Percentiles rank a stretch among this genome's conserved stretches.
Conservation (phyloP, 2,329 filamentous ascomycete species). For the Curvularia sp. region DNA sequence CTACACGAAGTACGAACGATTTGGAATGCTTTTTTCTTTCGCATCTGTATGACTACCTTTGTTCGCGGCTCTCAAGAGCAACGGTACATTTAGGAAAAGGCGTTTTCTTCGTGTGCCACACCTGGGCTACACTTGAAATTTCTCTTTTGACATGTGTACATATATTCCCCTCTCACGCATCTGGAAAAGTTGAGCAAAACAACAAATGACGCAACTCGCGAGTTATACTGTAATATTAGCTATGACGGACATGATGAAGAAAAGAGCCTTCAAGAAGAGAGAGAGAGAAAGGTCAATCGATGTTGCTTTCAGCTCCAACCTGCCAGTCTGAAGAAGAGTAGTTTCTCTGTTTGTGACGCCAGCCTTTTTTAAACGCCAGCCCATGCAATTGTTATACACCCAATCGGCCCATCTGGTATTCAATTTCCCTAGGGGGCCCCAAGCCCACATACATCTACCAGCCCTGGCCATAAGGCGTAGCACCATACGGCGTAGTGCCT, state of each 20-base stretch:
- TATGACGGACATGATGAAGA: constrained; percentile 22
- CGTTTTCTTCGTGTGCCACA: constrained; percentile 26
- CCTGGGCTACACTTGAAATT: constrained; percentile 3
- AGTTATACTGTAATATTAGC: constrained; percentile 34
- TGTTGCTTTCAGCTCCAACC: constrained; percentile 10
- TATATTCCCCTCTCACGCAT: constrained; percentile 44
- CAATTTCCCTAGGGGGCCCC: not conserved
- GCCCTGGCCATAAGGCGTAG: constrained; percentile 64
- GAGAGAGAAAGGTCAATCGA: constrained; percentile 10
- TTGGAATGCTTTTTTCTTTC: constrained; percentile 5
- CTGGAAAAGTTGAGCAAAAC: constrained; percentile 21
- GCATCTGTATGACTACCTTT: constrained; percentile 34
- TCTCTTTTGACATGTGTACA: constrained; percentile 31
- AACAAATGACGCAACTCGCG: constrained; percentile 15
- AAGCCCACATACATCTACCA: constrained; percentile 22
- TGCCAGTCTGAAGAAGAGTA: not conserved
- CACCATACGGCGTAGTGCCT: constrained; percentile 63
- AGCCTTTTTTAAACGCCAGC: constrained; percentile 31
- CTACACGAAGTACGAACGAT: not conserved
- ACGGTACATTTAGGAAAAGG: constrained; percentile 26
- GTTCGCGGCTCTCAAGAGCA: constrained; percentile 15
- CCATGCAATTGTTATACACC: constrained; percentile 40
- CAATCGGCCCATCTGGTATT: not conserved
- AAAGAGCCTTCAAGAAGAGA: constrained; percentile 5
- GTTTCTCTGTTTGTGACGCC: constrained; percentile 11